phyloP scores from a whole-genome alignment of 768 basidiomycete species.

The Tulasnella sp. region DNA sequence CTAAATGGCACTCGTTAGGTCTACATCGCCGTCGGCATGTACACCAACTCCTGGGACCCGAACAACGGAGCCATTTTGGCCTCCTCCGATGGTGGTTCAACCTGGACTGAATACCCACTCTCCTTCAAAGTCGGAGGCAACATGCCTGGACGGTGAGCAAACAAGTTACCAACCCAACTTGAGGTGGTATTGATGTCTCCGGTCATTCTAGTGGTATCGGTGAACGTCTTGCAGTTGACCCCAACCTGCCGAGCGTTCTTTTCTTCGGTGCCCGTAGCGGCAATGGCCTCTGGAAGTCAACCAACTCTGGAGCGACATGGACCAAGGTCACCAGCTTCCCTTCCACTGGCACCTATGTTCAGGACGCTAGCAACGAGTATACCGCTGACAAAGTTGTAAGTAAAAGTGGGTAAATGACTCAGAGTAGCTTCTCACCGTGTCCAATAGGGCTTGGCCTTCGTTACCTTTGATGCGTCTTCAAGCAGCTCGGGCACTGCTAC shows the following conservation, averaged over 20 bases:
- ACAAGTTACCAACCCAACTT: background rate
- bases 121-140: constrained; percentile 72
- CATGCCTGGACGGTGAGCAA: constrained; percentile 63
- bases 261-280: constrained; percentile 69
- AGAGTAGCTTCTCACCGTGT: constrained; percentile 41
- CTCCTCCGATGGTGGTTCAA: constrained; percentile 61
- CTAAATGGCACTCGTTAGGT: constrained; percentile 52
- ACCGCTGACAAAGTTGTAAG: constrained; percentile 28
- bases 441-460: constrained; percentile 56
- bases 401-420: background rate
- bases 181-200: constrained; percentile 39
- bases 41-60: constrained; percentile 57
- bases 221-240: constrained; percentile 65
- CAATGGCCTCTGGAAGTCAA: constrained; percentile 69
- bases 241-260: constrained; percentile 62
- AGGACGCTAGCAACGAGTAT: constrained; percentile 44
- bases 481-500: constrained; percentile 56
- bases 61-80: constrained; percentile 66
- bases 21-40: constrained; percentile 38
- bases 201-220: constrained; percentile 26
- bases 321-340: constrained; percentile 61
- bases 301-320: constrained; percentile 62
- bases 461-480: constrained; percentile 56
- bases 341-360: constrained; percentile 58
- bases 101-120: constrained; percentile 54